These are phyloP conservation scores for Talaromyces stipitatus DNA, from an alignment of 495 filamentous ascomycete species.

Conservation along the genomic window DNA sequence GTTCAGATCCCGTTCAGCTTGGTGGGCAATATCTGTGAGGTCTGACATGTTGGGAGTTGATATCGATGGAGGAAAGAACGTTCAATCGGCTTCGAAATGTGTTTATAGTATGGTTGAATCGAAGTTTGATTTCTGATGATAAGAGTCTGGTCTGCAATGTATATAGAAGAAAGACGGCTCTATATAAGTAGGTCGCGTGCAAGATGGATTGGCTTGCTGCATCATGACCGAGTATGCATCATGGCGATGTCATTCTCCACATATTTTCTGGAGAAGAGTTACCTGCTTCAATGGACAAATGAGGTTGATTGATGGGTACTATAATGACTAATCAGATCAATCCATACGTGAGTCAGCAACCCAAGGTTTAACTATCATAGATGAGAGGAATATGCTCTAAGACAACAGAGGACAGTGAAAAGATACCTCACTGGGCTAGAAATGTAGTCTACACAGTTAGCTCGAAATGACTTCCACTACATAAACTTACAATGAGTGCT, in stretches of 20 bases:
- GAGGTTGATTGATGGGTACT: not conserved
- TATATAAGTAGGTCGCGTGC: not conserved
- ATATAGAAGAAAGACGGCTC: not conserved
- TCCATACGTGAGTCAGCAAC: too few relatives aligned
- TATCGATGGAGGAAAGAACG: too few relatives aligned
- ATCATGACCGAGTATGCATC: constrained; percentile 26
- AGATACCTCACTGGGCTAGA: too few relatives aligned
- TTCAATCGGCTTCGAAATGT: not conserved
- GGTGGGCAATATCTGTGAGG: constrained; percentile 18
- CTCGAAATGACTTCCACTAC: too few relatives aligned
- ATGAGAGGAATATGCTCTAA: too few relatives aligned
- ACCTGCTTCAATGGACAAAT: not conserved
- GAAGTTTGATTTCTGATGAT: too few relatives aligned
- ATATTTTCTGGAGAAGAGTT: not conserved
- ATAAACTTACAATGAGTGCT: too few relatives aligned
- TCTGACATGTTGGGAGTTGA: constrained; percentile 16
- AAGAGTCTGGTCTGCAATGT: not conserved
- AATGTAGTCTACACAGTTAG: too few relatives aligned
- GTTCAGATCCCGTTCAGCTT: constrained; percentile 49
- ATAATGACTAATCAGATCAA: not conserved
- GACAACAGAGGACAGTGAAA: too few relatives aligned
- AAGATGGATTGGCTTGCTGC: constrained; percentile 13
- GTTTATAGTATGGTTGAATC: too few relatives aligned
- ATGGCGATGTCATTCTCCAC: constrained; percentile 28
- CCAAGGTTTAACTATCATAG: too few relatives aligned